Evolutionary conservation across 768 basidiomycete genomes (phyloP).

Genomic region (Peribolospora kevripleyi): DNA sequence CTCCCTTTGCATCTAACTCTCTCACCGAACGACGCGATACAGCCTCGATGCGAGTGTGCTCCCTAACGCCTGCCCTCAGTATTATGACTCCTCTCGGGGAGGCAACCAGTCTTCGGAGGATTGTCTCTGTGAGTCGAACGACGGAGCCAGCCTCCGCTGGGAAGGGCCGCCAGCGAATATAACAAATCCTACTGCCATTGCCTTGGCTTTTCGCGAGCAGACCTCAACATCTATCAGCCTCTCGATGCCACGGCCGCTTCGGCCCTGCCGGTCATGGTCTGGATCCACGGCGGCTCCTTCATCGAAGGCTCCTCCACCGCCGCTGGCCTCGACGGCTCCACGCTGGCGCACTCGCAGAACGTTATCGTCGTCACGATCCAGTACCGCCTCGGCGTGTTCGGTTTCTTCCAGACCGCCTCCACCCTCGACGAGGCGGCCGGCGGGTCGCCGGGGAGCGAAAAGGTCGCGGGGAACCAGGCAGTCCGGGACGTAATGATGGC

Average conservation of each 20-base stretch:
- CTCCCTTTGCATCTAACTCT: neutral
- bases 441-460: too few species aligned
- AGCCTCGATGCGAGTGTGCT: slow-evolving; percentile 16
- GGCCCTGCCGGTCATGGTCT: slow-evolving; percentile 18
- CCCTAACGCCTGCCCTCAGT: slow-evolving; percentile 52
- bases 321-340: slow-evolving; percentile 52
- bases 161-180: too few species aligned
- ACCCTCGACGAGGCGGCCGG: too few species aligned
- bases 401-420: slow-evolving; percentile 14
- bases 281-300: slow-evolving; percentile 57
- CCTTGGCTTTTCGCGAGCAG: slow-evolving; percentile 4
- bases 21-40: neutral
- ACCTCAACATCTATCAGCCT: slow-evolving; percentile 33
- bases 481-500: neutral
- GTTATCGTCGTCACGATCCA: slow-evolving; percentile 63
- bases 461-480: too few species aligned
- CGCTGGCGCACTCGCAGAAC: slow-evolving; percentile 40
- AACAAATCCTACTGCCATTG: slow-evolving; percentile 4
- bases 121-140: slow-evolving; percentile 55
- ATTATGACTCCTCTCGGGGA: slow-evolving; percentile 12
- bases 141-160: slow-evolving; percentile 17
- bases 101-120: slow-evolving; percentile 36
- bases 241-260: neutral
- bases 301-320: slow-evolving; percentile 41
- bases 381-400: slow-evolving; percentile 54